These are phyloP conservation scores for Pleurotus eryngii DNA, from an alignment of 768 basidiomycete genomes.

Conservation along the genomic window DNA sequence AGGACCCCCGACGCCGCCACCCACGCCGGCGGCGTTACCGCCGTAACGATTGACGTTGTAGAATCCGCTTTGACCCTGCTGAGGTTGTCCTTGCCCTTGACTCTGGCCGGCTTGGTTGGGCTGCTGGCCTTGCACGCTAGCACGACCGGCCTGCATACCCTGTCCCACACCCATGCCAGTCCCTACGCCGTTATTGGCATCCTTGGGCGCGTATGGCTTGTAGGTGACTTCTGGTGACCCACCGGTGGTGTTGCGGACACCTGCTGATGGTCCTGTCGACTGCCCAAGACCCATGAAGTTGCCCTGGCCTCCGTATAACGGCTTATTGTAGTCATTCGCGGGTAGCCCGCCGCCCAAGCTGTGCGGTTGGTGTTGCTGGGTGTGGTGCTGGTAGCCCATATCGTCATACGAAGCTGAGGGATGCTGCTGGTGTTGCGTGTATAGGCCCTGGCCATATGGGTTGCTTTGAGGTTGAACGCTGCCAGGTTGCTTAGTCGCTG, in stretches of 20 bases:
- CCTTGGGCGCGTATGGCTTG: slow-evolving; percentile 74
- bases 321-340: slow-evolving; percentile 40
- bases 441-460: slow-evolving; percentile 61
- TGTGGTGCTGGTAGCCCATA: slow-evolving; percentile 50
- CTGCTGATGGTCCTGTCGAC: slow-evolving; percentile 35
- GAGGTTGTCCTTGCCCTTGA: slow-evolving; percentile 28
- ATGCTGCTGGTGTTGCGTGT: slow-evolving; percentile 61
- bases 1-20: slow-evolving; percentile 35
- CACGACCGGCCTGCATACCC: slow-evolving; percentile 4
- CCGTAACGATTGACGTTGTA: slow-evolving; percentile 43
- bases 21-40: slow-evolving; percentile 16
- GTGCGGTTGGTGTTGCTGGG: slow-evolving; percentile 56
- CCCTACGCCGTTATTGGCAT: slow-evolving; percentile 48
- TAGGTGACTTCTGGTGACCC: slow-evolving; percentile 71
- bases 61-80: slow-evolving; percentile 44
- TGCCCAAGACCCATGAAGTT: slow-evolving; percentile 66
- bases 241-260: slow-evolving; percentile 37
- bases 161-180: slow-evolving; percentile 39
- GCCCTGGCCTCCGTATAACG: slow-evolving; percentile 42
- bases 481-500: slow-evolving; percentile 61
- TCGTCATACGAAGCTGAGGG: slow-evolving; percentile 42
- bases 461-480: slow-evolving; percentile 49
- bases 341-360: slow-evolving; percentile 30
- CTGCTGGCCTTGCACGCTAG: slow-evolving; percentile 7
- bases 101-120: slow-evolving; percentile 8